These are phyloP conservation scores for Cytospora schulzeri DNA, from an alignment of 2,329 filamentous ascomycete species.

Conservation along the genomic window DNA sequence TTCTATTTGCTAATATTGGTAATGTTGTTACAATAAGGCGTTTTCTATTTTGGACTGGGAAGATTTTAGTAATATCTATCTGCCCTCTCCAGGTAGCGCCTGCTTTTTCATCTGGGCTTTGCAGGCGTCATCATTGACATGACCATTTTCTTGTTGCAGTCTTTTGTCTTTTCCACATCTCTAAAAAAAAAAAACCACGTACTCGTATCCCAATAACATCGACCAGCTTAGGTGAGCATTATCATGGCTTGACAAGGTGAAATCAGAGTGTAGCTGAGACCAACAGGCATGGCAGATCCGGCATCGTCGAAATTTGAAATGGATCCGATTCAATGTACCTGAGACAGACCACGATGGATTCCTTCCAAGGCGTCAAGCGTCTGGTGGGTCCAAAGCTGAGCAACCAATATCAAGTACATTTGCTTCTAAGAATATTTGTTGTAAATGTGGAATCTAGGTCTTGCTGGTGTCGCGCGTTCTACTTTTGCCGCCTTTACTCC, in stretches of 20 bases:
- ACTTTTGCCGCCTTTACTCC: background rate
- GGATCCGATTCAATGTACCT: background rate
- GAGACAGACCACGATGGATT: background rate
- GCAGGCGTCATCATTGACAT: background rate
- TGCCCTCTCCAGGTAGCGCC: background rate
- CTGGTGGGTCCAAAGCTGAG: background rate
- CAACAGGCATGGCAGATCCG: background rate
- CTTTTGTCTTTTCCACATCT: background rate
- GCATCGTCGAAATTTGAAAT: background rate
- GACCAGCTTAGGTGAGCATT: background rate
- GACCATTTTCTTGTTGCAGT: background rate
- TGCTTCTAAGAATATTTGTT: background rate
- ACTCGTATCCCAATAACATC: background rate
- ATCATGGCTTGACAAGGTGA: background rate
- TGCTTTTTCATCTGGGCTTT: background rate
- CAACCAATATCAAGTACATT: background rate
- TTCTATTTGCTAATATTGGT: background rate
- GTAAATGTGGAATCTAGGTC: background rate
- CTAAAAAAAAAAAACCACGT: too few species aligned
- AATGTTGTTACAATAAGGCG: background rate
- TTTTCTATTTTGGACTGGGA: background rate
- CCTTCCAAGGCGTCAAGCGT: background rate
- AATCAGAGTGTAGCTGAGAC: background rate
- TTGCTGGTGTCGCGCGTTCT: background rate
- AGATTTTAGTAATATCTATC: background rate